Evolutionary conservation across 2,329 filamentous ascomycete species (phyloP).

Genomic region (Diplodia seriata): DNA sequence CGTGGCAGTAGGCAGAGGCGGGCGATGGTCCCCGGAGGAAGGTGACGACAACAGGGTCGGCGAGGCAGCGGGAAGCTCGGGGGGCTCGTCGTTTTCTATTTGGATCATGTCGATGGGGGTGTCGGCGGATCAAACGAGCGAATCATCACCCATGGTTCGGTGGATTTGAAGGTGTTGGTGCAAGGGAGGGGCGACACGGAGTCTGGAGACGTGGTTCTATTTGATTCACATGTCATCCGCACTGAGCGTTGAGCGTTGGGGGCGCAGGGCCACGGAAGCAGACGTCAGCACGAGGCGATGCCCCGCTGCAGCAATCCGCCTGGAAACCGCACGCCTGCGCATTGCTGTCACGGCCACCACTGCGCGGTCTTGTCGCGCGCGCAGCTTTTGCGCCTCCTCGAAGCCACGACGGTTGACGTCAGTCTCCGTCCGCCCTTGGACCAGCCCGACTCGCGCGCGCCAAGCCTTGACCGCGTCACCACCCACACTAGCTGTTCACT

Average conservation of each 20-base stretch:
- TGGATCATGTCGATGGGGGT: conserved; percentile 7
- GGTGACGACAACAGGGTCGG: conserved; percentile 2
- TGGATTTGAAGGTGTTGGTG: neutral
- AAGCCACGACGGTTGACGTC: conserved; percentile 20
- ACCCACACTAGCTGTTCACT: neutral
- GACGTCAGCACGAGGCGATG: conserved; percentile 25
- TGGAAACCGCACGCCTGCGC: neutral
- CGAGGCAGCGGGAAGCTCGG: conserved; percentile 10
- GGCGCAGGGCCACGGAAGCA: conserved; percentile 22
- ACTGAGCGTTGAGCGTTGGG: conserved; percentile 27
- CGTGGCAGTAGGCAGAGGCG: neutral
- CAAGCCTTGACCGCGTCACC: conserved; percentile 11
- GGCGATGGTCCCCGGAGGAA: conserved; percentile 1
- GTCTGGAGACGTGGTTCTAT: conserved; percentile 31
- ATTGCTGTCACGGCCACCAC: neutral
- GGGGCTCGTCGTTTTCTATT: conserved; percentile 25
- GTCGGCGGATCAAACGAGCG: conserved; percentile 19
- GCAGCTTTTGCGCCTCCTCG: neutral
- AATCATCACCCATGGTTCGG: conserved; percentile 26
- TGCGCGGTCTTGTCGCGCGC: neutral
- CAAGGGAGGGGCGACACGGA: conserved; percentile 16
- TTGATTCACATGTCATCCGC: conserved; percentile 29
- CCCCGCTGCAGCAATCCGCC: neutral
- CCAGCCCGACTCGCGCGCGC: conserved; percentile 22
- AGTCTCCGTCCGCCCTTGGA: conserved; percentile 1